These are phyloP conservation scores for Trichomonas gallinae DNA, from an alignment of 208 protist genomes.

Conservation along the genomic window DNA sequence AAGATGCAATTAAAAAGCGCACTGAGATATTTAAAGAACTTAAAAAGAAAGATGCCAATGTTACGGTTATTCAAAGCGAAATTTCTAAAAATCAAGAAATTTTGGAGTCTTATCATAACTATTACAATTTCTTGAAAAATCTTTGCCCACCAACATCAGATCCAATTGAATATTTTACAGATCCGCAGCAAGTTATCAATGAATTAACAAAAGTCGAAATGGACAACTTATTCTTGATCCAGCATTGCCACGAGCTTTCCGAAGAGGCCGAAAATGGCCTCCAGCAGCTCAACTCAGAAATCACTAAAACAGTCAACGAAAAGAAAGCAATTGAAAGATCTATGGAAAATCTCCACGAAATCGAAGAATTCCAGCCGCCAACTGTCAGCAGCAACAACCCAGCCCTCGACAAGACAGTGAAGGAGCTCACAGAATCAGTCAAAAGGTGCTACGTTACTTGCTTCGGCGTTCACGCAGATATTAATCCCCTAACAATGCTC, in stretches of 20 bases:
- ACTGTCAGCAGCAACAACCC: too few relatives aligned
- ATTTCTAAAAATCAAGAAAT: neutral
- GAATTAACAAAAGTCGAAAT: neutral
- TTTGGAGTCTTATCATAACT: neutral
- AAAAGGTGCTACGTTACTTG: neutral
- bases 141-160: neutral
- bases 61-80: neutral
- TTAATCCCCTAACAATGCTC: neutral
- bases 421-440: neutral
- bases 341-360: neutral
- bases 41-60: neutral
- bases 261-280: neutral
- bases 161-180: neutral
- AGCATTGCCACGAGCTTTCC: neutral
- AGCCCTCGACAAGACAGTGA: neutral
- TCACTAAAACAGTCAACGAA: neutral
- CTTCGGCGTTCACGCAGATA: neutral
- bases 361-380: neutral
- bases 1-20: neutral
- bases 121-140: neutral
- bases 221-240: neutral
- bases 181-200: neutral
- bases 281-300: neutral
- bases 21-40: neutral
- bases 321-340: neutral